These are phyloP conservation scores for Candida ponderosae DNA, from an alignment of 805 yeast species.

Conservation along the genomic window DNA sequence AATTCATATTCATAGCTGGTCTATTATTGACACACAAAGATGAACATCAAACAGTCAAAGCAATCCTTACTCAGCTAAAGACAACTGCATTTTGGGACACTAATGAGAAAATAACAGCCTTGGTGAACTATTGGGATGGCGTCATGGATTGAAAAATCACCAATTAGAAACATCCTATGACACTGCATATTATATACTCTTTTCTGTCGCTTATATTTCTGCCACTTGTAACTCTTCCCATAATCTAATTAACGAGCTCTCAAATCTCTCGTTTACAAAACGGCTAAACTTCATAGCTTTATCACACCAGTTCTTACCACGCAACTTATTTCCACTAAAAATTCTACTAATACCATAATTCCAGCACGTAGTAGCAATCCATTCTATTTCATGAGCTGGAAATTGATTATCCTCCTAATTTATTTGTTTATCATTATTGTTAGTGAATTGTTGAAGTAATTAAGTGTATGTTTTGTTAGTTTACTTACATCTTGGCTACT, in stretches of 20 bases:
- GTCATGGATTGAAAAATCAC: too few relatives aligned
- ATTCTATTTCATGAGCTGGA: constrained; percentile 25
- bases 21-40: constrained; percentile 17
- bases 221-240: constrained; percentile 21
- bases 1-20: constrained; percentile 14
- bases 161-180: too few relatives aligned
- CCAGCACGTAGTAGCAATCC: constrained; percentile 30
- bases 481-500: constrained; percentile 2
- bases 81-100: constrained; percentile 13
- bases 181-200: too few relatives aligned
- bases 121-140: constrained; percentile 21
- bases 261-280: constrained; percentile 19
- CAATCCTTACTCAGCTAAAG: constrained; percentile 14
- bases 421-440: constrained; percentile 3
- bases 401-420: constrained; percentile 1
- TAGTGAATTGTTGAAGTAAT: constrained; percentile 1
- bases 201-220: background rate
- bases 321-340: constrained; percentile 14
- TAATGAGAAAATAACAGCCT: constrained; percentile 12
- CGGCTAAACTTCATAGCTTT: constrained; percentile 19
- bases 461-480: too few relatives aligned
- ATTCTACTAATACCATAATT: constrained; percentile 26
- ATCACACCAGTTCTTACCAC: constrained; percentile 22
- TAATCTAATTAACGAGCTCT: constrained; percentile 15
- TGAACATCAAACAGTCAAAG: constrained; percentile 17